Percentiles rank a stretch among this genome's conserved stretches.
Conservation (phyloP, 1,139 yeast species). For the Scheffersomyces segobiensis region DNA sequence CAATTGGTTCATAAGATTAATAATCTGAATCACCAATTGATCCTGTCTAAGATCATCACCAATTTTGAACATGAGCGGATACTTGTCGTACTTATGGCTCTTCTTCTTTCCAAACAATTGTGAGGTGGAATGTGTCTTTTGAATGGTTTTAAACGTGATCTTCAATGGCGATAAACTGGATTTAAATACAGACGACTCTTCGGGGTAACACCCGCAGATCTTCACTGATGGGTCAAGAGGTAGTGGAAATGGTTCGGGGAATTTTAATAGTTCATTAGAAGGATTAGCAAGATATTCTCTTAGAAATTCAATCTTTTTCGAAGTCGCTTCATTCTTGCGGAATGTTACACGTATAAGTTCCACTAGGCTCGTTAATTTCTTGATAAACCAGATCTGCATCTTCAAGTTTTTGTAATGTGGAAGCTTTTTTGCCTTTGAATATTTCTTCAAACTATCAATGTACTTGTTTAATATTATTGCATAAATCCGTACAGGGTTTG, state of each 20-base stretch:
- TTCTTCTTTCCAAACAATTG: conserved; percentile 38
- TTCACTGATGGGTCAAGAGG: conserved; percentile 72
- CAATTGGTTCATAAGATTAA: conserved; percentile 86
- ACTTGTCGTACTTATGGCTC: conserved; percentile 47
- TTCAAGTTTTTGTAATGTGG: conserved; percentile 42
- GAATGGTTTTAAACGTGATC: conserved; percentile 67
- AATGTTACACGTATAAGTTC: conserved; percentile 41
- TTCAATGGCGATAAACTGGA: conserved; percentile 88
- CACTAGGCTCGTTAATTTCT: conserved; percentile 42
- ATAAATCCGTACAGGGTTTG: conserved; percentile 23
- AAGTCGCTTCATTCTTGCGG: conserved; percentile 46
- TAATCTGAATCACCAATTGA: conserved; percentile 91
- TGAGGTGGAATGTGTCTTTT: conserved; percentile 21
- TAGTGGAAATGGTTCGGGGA: conserved; percentile 57
- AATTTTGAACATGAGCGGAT: conserved; percentile 87
- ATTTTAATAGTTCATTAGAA: conserved; percentile 41
- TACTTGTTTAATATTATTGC: conserved; percentile 39
- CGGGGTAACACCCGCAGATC: conserved; percentile 76
- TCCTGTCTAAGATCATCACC: conserved; percentile 98
- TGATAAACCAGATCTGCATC: conserved; percentile 47
- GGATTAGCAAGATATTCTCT: conserved; percentile 42
- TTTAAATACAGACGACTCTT: conserved; percentile 83
- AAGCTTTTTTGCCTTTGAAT: conserved; percentile 29
- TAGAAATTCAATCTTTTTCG: conserved; percentile 43
- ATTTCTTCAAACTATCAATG: conserved; percentile 36